These are phyloP conservation scores for Phragmites australis DNA, from an alignment of 176 grass and related monocot species.

Conservation along the genomic window DNA sequence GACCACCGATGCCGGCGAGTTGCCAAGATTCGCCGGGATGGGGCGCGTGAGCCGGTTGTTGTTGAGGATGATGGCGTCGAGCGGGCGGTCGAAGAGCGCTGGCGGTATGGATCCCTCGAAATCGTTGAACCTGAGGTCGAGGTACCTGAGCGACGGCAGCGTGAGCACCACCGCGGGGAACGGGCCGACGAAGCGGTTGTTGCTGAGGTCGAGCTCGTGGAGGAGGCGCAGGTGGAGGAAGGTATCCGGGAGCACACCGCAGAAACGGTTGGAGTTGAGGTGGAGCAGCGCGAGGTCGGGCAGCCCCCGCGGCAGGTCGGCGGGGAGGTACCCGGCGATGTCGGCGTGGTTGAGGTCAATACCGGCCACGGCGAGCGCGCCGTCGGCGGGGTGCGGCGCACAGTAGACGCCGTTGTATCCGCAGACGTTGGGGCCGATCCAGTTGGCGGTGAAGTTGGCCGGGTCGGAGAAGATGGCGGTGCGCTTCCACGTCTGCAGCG, in stretches of 20 bases:
- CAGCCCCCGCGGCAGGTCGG: constrained; percentile 24
- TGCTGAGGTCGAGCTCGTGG: constrained; percentile 75
- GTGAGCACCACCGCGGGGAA: constrained; percentile 43
- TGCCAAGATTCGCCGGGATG: constrained; percentile 45
- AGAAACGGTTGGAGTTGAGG: constrained; percentile 95
- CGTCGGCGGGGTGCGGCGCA: constrained; percentile 33
- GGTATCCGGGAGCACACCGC: constrained; percentile 52
- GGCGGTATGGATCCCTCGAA: constrained; percentile 47
- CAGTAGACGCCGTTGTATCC: constrained; percentile 59
- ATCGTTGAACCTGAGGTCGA: constrained; percentile 66
- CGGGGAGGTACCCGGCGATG: constrained; percentile 50
- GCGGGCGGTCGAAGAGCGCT: constrained; percentile 20
- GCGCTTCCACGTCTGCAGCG: constrained; percentile 54
- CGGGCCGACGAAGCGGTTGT: constrained; percentile 53
- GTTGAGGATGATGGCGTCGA: constrained; percentile 47
- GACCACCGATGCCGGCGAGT: constrained; percentile 42
- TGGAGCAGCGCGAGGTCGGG: constrained; percentile 80
- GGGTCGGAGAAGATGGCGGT: constrained; percentile 67
- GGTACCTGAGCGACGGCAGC: constrained; percentile 41
- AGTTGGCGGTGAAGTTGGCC: constrained; percentile 53
- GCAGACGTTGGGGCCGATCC: constrained; percentile 57
- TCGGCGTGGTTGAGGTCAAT: constrained; percentile 65
- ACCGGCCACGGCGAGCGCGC: constrained; percentile 40
- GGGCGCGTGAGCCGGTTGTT: constrained; percentile 35
- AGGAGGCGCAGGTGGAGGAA: constrained; percentile 49